Percentiles rank a stretch among this genome's conserved stretches.
These are phyloP conservation scores for Suillus subaureus DNA, from an alignment of 768 basidiomycete species.

Conservation along the genomic window DNA sequence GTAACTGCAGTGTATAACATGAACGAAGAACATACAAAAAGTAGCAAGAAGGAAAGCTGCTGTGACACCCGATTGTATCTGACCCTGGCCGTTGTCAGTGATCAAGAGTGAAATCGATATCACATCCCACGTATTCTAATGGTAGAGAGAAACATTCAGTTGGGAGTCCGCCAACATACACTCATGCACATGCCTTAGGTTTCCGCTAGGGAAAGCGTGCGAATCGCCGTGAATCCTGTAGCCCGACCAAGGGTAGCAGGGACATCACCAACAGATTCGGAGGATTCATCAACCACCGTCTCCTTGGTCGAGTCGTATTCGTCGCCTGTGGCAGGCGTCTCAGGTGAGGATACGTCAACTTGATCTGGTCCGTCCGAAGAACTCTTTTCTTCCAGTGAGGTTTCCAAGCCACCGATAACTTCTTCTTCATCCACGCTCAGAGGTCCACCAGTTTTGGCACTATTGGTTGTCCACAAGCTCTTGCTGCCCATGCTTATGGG, in stretches of 20 bases:
- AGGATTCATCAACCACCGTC: slow-evolving; percentile 10
- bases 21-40: not conserved
- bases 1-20: not conserved
- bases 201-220: not conserved
- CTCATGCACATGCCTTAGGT: slow-evolving; percentile 3
- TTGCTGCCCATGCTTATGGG: slow-evolving; percentile 53
- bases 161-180: not conserved
- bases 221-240: slow-evolving; percentile 14
- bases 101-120: not conserved
- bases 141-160: not conserved
- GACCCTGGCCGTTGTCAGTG: not conserved
- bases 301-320: slow-evolving; percentile 11
- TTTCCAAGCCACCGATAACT: slow-evolving; percentile 19
- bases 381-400: slow-evolving; percentile 16
- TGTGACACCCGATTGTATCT: not conserved
- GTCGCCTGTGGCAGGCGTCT: slow-evolving; percentile 12
- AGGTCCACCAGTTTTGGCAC: slow-evolving; percentile 55
- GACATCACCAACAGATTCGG: slow-evolving; percentile 16
- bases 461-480: slow-evolving; percentile 63
- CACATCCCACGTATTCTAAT: not conserved
- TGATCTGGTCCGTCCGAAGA: slow-evolving; percentile 12
- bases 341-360: slow-evolving; percentile 8
- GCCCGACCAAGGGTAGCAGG: slow-evolving; percentile 31
- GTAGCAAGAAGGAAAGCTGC: not conserved
- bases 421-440: slow-evolving; percentile 46